Conservation (phyloP, 768 basidiomycete genomes). For the Sistotremastrum niveocremeum region DNA sequence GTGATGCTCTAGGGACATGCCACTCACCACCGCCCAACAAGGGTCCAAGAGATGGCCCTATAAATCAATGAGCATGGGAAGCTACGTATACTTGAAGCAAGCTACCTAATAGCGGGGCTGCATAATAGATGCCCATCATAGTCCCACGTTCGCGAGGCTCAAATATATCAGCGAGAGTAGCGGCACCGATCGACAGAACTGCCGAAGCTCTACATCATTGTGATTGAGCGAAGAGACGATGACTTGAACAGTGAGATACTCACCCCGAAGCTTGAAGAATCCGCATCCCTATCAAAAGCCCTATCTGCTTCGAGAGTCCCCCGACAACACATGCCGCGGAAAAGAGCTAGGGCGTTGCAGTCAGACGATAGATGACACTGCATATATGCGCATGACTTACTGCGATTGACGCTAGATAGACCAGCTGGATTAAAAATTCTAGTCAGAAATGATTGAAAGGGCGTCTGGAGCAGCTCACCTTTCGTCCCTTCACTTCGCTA, state of each 20-base stretch:
- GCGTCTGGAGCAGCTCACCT: constrained; percentile 24
- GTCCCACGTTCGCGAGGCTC: constrained; percentile 62
- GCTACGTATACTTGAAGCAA: background rate
- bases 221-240: background rate
- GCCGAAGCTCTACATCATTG: constrained; percentile 35
- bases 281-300: constrained; percentile 53
- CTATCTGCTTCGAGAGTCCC: constrained; percentile 40
- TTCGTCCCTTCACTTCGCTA: constrained; percentile 66
- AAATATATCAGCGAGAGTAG: constrained; percentile 67
- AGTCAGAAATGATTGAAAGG: background rate
- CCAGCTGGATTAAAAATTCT: constrained; percentile 6
- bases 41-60: constrained; percentile 45
- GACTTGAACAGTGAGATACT: constrained; percentile 3
- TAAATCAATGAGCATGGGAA: too few relatives aligned
- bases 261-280: constrained; percentile 55
- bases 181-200: constrained; percentile 59
- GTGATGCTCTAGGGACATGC: too few relatives aligned
- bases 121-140: constrained; percentile 71
- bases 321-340: constrained; percentile 42
- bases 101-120: constrained; percentile 36
- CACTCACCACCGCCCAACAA: constrained; percentile 44
- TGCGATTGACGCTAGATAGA: constrained; percentile 13
- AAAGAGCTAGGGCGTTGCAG: constrained; percentile 34
- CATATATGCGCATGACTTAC: constrained; percentile 5
- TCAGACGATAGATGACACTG: constrained; percentile 32